Evolutionary conservation across 2,329 filamentous ascomycete species (phyloP).

Genomic region (Pseudogymnoascus sp.): DNA sequence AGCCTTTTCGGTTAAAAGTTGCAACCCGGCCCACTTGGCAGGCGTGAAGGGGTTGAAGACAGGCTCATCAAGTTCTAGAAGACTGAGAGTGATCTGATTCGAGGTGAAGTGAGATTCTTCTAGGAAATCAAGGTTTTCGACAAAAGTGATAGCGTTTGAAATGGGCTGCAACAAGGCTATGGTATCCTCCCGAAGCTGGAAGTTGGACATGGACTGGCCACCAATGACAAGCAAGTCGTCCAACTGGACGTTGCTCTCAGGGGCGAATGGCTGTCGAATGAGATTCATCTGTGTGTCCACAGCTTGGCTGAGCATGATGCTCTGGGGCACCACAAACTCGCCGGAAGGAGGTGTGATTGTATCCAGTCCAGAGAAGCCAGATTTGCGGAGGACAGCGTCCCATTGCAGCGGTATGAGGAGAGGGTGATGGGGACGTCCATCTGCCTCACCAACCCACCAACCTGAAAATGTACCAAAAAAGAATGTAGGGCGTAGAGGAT

Average conservation of each 20-base stretch:
- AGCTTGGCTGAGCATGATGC: conserved; percentile 28
- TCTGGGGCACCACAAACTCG: conserved; percentile 10
- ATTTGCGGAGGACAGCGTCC: conserved; percentile 18
- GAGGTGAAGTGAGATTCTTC: conserved; percentile 16
- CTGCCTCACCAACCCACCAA: conserved; percentile 27
- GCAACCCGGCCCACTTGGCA: not conserved
- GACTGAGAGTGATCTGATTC: not conserved
- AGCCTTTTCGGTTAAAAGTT: not conserved
- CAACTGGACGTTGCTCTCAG: not conserved
- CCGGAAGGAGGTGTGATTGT: conserved; percentile 14
- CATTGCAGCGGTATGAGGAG: conserved; percentile 14
- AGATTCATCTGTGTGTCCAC: conserved; percentile 24
- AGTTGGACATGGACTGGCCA: conserved; percentile 12
- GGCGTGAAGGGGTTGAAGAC: conserved; percentile 13
- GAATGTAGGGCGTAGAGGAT: conserved; percentile 20
- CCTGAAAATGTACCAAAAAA: conserved; percentile 26
- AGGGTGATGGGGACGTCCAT: conserved; percentile 16
- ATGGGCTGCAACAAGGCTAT: not conserved
- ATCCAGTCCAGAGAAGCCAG: conserved; percentile 27
- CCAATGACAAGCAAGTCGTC: conserved; percentile 18
- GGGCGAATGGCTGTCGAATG: conserved; percentile 23
- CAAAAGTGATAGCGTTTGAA: conserved; percentile 11
- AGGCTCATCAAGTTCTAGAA: conserved; percentile 27
- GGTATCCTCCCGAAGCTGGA: conserved; percentile 8
- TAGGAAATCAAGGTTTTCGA: conserved; percentile 8